A percentile compares a stretch with the other conserved stretches of the same genome.
These are phyloP conservation scores for Teunomyces panamensis DNA, from an alignment of 805 yeast species.

Conservation along the genomic window DNA sequence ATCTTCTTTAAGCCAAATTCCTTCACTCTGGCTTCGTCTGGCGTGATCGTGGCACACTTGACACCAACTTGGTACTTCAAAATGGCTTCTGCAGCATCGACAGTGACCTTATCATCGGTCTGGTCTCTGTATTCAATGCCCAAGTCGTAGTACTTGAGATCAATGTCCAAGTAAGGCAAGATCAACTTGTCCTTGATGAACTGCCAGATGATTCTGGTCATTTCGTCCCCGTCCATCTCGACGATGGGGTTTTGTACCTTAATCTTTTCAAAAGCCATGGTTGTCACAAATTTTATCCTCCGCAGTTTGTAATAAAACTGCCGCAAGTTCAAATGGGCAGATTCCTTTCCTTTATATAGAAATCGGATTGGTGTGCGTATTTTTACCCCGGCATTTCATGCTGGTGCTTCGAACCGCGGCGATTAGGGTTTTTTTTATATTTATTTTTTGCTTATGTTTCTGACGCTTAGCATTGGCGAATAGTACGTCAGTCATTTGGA, in stretches of 20 bases:
- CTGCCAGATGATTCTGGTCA: slow-evolving; percentile 84
- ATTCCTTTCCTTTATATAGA: neutral
- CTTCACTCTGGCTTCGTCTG: slow-evolving; percentile 75
- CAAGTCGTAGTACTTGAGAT: slow-evolving; percentile 73
- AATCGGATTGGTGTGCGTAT: neutral
- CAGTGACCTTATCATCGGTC: slow-evolving; percentile 71
- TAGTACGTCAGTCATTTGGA: no score
- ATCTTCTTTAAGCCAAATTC: slow-evolving; percentile 72
- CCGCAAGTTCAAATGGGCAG: no score
- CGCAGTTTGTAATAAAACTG: no score
- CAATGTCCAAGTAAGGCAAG: slow-evolving; percentile 67
- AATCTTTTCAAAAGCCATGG: slow-evolving; percentile 40
- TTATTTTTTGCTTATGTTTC: neutral
- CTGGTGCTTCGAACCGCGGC: neutral
- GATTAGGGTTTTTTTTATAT: neutral
- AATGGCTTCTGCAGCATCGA: slow-evolving; percentile 76
- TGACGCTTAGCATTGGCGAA: neutral
- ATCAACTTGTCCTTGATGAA: slow-evolving; percentile 66
- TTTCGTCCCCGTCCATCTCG: slow-evolving; percentile 82
- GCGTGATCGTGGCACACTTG: slow-evolving; percentile 84
- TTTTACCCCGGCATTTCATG: neutral
- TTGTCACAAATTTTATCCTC: neutral
- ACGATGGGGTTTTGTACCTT: slow-evolving; percentile 72
- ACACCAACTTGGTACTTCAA: slow-evolving; percentile 74
- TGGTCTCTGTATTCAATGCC: slow-evolving; percentile 66